phyloP scores from a whole-genome alignment of 352 stramenopile genomes.

The Blastocystis sp. region DNA sequence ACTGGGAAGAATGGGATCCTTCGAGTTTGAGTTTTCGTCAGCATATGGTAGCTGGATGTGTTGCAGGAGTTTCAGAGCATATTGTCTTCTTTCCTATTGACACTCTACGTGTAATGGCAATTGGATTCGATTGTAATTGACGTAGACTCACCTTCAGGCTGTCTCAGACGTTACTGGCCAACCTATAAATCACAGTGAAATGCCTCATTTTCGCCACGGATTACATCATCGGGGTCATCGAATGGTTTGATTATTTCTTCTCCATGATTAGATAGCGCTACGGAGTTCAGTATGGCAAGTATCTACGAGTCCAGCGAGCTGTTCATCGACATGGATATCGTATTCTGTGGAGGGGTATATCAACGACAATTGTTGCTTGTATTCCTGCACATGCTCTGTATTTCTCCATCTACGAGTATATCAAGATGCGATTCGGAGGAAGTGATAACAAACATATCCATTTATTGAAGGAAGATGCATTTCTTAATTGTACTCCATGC shows the following conservation, averaged over 20 bases:
- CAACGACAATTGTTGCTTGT: slow-evolving; percentile 91
- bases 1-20: slow-evolving; percentile 85
- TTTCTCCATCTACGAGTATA: slow-evolving; percentile 83
- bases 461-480: slow-evolving; percentile 69
- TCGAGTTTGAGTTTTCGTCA: slow-evolving; percentile 83
- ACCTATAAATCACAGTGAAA: not conserved
- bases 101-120: slow-evolving; percentile 67
- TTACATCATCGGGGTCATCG: not conserved
- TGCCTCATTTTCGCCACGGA: not conserved
- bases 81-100: slow-evolving; percentile 91
- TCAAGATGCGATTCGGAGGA: slow-evolving; percentile 75
- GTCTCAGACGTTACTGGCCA: not conserved
- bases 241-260: slow-evolving; percentile 59
- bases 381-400: slow-evolving; percentile 86
- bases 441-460: slow-evolving; percentile 68
- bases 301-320: not conserved
- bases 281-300: slow-evolving; percentile 42
- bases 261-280: slow-evolving; percentile 45
- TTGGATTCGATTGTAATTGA: not conserved
- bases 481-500: slow-evolving; percentile 56
- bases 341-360: slow-evolving; percentile 89
- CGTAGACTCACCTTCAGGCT: slow-evolving; percentile 61
- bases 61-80: slow-evolving; percentile 90
- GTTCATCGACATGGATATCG: slow-evolving; percentile 64
- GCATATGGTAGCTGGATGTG: slow-evolving; percentile 85